A percentile compares a stretch with the other conserved stretches of the same genome.
Conservation (phyloP, 2,329 filamentous ascomycete species). For the Epichloe sibirici region DNA sequence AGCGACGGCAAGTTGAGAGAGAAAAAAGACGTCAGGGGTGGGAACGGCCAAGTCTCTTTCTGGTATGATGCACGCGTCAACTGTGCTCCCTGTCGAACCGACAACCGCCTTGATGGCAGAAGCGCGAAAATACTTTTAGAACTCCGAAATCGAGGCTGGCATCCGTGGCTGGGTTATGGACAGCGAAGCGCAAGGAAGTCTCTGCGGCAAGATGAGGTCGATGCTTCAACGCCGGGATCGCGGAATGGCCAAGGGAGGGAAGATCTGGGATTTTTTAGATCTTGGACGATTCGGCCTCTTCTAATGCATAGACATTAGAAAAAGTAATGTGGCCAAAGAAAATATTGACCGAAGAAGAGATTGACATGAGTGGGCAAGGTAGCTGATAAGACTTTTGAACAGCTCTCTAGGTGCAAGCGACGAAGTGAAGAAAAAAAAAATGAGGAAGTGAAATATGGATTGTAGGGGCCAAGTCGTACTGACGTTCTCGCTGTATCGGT, state of each 20-base stretch:
- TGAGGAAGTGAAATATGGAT: slow-evolving; percentile 3
- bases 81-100: neutral
- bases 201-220: slow-evolving; percentile 1
- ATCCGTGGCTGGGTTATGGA: neutral
- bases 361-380: neutral
- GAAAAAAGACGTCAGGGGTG: neutral
- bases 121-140: neutral
- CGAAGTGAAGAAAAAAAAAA: neutral
- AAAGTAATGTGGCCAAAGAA: neutral
- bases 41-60: neutral
- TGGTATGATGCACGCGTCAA: neutral
- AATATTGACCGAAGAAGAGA: neutral
- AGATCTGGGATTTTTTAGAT: slow-evolving; percentile 3
- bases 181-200: neutral
- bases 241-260: slow-evolving; percentile 4
- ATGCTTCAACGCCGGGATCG: slow-evolving; percentile 5
- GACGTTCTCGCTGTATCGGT: slow-evolving; percentile 4
- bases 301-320: neutral
- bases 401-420: neutral
- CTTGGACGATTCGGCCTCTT: neutral
- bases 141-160: neutral
- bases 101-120: neutral
- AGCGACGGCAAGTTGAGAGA: neutral
- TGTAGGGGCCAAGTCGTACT: slow-evolving; percentile 1
- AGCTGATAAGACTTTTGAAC: neutral